phyloP scores from a whole-genome alignment of 2,329 filamentous ascomycete genomes.

The Colletotrichum australisinense region DNA sequence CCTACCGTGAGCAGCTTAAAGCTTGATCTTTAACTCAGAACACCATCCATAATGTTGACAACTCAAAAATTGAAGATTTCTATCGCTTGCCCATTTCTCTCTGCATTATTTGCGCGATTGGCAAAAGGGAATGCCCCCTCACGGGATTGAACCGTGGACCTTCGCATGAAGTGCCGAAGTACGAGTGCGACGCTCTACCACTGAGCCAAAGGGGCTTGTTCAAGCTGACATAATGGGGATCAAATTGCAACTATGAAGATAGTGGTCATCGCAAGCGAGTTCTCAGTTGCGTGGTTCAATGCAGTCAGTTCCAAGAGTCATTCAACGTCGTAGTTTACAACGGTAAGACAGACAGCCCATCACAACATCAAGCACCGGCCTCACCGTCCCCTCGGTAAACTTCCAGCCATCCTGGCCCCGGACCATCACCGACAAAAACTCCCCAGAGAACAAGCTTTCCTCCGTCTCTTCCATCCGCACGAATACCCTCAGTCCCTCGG shows the following conservation, averaged over 20 bases:
- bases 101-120: accelerated
- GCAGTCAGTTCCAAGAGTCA: background rate
- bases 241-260: accelerated
- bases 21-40: no score
- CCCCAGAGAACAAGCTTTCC: background rate
- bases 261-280: accelerated
- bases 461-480: background rate
- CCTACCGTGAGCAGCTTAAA: no score
- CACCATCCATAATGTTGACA: no score
- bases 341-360: background rate
- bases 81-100: no score
- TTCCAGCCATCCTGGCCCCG: background rate
- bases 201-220: conserved; percentile 27
- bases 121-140: conserved; percentile 10
- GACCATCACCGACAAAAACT: background rate
- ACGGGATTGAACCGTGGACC: conserved; percentile 36
- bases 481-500: conserved; percentile 6
- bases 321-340: background rate
- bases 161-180: conserved; percentile 8
- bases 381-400: background rate
- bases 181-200: conserved; percentile 37
- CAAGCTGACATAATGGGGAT: background rate
- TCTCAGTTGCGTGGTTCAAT: background rate
- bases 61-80: background rate
- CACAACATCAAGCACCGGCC: background rate